phyloP scores from a whole-genome alignment of 352 stramenopile species.

The Aphanomyces stellatus region DNA sequence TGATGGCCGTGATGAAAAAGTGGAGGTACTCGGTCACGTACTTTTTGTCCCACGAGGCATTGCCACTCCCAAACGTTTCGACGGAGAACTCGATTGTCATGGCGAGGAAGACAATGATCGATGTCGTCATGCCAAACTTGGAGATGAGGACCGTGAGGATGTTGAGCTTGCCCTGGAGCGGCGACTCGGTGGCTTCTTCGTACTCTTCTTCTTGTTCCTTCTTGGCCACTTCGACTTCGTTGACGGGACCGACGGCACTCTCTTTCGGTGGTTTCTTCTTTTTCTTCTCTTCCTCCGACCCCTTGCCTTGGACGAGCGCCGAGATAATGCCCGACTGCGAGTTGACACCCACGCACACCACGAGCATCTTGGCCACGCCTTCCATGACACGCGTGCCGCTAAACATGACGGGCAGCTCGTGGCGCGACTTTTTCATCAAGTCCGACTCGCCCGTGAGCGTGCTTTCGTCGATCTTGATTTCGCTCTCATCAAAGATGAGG shows the following conservation, averaged over 20 bases:
- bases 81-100: constrained; percentile 49
- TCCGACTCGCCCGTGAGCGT: constrained; percentile 88
- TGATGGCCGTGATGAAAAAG: constrained; percentile 71
- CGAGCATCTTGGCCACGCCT: constrained; percentile 86
- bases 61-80: constrained; percentile 27
- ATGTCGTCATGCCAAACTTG: constrained; percentile 42
- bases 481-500: constrained; percentile 75
- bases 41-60: constrained; percentile 26
- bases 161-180: constrained; percentile 57
- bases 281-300: constrained; percentile 20
- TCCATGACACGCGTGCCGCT: constrained; percentile 88
- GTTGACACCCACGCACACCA: constrained; percentile 86
- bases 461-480: constrained; percentile 85
- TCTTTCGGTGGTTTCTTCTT: constrained; percentile 4
- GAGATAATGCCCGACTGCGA: constrained; percentile 89
- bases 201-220: constrained; percentile 31
- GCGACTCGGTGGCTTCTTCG: constrained; percentile 34
- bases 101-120: constrained; percentile 47
- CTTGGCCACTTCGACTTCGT: constrained; percentile 13
- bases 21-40: constrained; percentile 38
- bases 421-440: constrained; percentile 57
- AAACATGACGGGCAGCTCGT: constrained; percentile 79
- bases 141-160: constrained; percentile 51
- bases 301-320: constrained; percentile 60
- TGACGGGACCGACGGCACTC: not conserved